These are phyloP conservation scores for Lactarius vividus DNA, from an alignment of 768 basidiomycete species.

Conservation along the genomic window DNA sequence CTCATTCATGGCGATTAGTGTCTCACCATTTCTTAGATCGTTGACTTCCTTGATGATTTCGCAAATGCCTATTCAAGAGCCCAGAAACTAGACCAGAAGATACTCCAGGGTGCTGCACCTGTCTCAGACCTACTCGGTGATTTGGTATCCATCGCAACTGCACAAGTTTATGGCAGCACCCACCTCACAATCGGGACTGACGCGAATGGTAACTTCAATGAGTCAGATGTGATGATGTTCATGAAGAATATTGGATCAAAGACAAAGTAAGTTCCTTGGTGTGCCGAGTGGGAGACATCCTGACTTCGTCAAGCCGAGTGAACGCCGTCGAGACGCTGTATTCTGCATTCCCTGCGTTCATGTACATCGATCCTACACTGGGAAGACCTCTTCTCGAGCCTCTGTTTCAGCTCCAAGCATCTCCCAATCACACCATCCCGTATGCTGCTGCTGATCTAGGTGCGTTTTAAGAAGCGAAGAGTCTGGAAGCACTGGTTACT, in stretches of 20 bases:
- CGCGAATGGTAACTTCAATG: constrained; percentile 48
- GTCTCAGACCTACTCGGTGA: constrained; percentile 52
- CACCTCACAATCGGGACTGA: constrained; percentile 55
- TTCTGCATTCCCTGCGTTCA: constrained; percentile 47
- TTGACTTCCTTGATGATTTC: constrained; percentile 45
- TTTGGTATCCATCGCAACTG: constrained; percentile 50
- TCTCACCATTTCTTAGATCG: constrained; percentile 36
- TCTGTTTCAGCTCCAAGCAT: constrained; percentile 27
- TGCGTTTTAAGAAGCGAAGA: neutral
- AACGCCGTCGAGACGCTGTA: constrained; percentile 57
- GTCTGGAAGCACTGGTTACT: neutral
- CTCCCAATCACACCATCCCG: constrained; percentile 19
- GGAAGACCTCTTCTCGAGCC: constrained; percentile 35
- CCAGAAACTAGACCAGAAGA: constrained; percentile 44
- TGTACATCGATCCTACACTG: constrained; percentile 53
- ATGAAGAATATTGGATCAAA: constrained; percentile 36
- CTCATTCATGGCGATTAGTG: neutral
- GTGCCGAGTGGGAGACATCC: neutral
- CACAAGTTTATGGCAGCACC: constrained; percentile 52
- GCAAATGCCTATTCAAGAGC: constrained; percentile 44
- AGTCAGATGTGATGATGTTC: constrained; percentile 50
- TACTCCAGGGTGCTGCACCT: constrained; percentile 45
- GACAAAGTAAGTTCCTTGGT: constrained; percentile 37
- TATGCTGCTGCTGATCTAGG: constrained; percentile 30
- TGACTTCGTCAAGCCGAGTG: constrained; percentile 27